Percentiles rank a stretch among this genome's conserved stretches.
These are phyloP conservation scores for Catunica adiposa DNA, from an alignment of 2,329 filamentous ascomycete species.

Conservation along the genomic window DNA sequence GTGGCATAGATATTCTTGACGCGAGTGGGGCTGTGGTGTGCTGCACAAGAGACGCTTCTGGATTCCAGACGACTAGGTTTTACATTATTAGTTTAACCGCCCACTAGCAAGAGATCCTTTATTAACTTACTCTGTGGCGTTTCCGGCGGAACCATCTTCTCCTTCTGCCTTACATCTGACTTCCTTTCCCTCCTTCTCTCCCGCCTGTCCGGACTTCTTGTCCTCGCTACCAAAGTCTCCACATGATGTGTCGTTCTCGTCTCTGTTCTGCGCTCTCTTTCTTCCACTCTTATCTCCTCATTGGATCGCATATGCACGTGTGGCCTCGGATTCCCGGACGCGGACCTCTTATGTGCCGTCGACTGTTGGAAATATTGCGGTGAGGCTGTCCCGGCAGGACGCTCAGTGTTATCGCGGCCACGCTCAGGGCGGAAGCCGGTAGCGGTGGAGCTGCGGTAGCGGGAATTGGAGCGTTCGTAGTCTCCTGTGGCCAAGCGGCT, in stretches of 20 bases:
- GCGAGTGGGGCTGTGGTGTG: constrained; percentile 58
- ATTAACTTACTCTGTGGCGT: constrained; percentile 31
- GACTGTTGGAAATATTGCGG: constrained; percentile 17
- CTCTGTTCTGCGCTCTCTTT: constrained; percentile 39
- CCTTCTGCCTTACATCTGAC: constrained; percentile 29
- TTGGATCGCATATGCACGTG: constrained; percentile 20
- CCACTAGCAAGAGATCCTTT: not conserved
- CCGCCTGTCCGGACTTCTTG: constrained; percentile 40
- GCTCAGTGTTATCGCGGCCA: constrained; percentile 16
- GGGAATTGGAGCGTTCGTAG: constrained; percentile 8
- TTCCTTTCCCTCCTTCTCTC: constrained; percentile 24
- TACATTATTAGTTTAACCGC: not conserved
- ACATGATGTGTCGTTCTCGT: constrained; percentile 40
- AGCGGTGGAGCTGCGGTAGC: constrained; percentile 10
- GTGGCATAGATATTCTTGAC: constrained; percentile 43
- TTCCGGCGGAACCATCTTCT: constrained; percentile 29
- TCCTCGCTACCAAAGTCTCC: constrained; percentile 44
- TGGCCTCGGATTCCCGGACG: constrained; percentile 40
- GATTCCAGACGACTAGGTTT: constrained; percentile 48
- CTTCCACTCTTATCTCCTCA: constrained; percentile 27
- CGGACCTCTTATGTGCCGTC: constrained; percentile 36
- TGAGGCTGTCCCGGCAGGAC: constrained; percentile 21
- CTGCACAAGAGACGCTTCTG: constrained; percentile 56
- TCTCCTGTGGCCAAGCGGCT: constrained; percentile 13
- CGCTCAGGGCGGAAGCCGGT: constrained; percentile 23